Percentiles rank a stretch among this genome's conserved stretches.
phyloP scores from a whole-genome alignment of 805 yeast genomes.

The Barnettozyma sp. region DNA sequence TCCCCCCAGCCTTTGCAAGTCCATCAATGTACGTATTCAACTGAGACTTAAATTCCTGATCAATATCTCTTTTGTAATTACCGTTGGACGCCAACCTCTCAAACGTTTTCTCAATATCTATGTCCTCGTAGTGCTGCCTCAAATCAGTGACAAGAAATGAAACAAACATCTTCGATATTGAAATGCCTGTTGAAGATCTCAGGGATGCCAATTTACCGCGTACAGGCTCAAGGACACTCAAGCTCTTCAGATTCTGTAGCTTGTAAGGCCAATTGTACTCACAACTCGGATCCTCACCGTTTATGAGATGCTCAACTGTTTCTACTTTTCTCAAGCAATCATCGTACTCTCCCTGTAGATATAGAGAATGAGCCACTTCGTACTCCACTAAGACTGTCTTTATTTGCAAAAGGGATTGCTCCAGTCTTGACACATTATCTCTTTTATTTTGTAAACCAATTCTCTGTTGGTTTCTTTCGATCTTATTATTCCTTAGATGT shows the following conservation, averaged over 20 bases:
- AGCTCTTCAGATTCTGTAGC: slow-evolving; percentile 25
- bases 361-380: slow-evolving; percentile 42
- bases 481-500: slow-evolving; percentile 41
- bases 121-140: slow-evolving; percentile 45
- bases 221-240: slow-evolving; percentile 30
- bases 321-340: slow-evolving; percentile 53
- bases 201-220: slow-evolving; percentile 48
- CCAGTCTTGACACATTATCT: slow-evolving; percentile 55
- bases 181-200: slow-evolving; percentile 59
- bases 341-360: slow-evolving; percentile 39
- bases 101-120: slow-evolving; percentile 43
- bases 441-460: slow-evolving; percentile 44
- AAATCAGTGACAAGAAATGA: slow-evolving; percentile 55
- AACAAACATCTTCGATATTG: slow-evolving; percentile 54
- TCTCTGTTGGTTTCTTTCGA: slow-evolving; percentile 43
- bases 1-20: slow-evolving; percentile 53
- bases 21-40: slow-evolving; percentile 46
- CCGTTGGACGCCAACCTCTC: slow-evolving; percentile 30
- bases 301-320: slow-evolving; percentile 48
- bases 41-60: slow-evolving; percentile 33
- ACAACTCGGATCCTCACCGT: slow-evolving; percentile 38
- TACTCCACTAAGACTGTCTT: slow-evolving; percentile 39
- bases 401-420: slow-evolving; percentile 49
- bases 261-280: slow-evolving; percentile 36
- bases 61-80: slow-evolving; percentile 33